phyloP scores from a whole-genome alignment of 371 early-diverging fungal genomes.

The Syncephalis fuscata region DNA sequence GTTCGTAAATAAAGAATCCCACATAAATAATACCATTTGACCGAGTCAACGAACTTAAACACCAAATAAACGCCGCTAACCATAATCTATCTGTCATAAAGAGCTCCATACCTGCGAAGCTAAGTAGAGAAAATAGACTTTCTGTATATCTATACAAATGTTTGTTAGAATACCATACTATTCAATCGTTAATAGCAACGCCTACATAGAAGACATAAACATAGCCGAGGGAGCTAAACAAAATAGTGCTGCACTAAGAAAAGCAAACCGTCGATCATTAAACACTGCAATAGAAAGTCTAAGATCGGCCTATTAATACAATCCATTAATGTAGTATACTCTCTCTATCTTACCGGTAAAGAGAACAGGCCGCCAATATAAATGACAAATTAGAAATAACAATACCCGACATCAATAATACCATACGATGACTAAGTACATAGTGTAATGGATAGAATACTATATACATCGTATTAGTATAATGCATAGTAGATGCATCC shows the following conservation, averaged over 20 bases:
- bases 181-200: too few relatives aligned
- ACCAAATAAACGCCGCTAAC: conserved; percentile 40
- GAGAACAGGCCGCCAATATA: conserved; percentile 49
- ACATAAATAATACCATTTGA: conserved; percentile 67
- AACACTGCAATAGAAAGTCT: conserved; percentile 28
- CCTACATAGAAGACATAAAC: conserved; percentile 75
- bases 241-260: conserved; percentile 50
- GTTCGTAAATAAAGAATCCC: conserved; percentile 65
- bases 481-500: too few relatives aligned
- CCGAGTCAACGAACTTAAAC: conserved; percentile 38
- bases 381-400: conserved; percentile 56
- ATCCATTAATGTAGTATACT: too few relatives aligned
- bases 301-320: too few relatives aligned
- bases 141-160: conserved; percentile 52
- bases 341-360: conserved; percentile 58
- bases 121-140: conserved; percentile 61
- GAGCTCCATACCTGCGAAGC: conserved; percentile 60
- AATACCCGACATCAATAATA: conserved; percentile 32
- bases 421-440: conserved; percentile 2
- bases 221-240: conserved; percentile 58
- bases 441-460: conserved; percentile 2
- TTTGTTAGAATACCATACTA: too few relatives aligned
- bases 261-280: conserved; percentile 34
- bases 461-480: neutral
- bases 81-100: conserved; percentile 21